phyloP scores from a whole-genome alignment of 352 stramenopile species.

The Pythium insidiosum region DNA sequence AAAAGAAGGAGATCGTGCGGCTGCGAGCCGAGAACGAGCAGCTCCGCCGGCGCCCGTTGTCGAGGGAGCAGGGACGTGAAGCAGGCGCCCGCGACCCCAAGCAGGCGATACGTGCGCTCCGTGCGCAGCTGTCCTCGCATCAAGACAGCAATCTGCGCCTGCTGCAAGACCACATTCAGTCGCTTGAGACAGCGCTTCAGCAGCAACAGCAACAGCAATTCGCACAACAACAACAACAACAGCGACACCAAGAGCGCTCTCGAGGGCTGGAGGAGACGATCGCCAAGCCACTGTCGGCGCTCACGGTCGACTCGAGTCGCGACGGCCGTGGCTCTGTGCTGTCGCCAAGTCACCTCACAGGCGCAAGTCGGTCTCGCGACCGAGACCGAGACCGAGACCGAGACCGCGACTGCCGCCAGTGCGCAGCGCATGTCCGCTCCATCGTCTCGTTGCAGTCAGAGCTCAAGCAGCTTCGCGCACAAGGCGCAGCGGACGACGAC shows the following conservation, averaged over 20 bases:
- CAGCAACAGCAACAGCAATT: no score
- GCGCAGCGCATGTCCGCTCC: no score
- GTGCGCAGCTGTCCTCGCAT: conserved; percentile 41
- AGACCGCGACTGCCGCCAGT: no score
- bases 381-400: no score
- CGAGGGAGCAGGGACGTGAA: neutral
- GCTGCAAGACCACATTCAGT: conserved; percentile 50
- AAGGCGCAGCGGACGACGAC: conserved; percentile 30
- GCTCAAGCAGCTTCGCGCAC: conserved; percentile 32
- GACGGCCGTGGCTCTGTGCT: conserved; percentile 12
- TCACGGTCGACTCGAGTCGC: conserved; percentile 34
- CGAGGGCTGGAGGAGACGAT: neutral
- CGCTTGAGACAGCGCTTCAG: conserved; percentile 21
- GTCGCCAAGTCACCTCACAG: conserved; percentile 9
- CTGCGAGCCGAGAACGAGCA: conserved; percentile 46
- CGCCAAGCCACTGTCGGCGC: conserved; percentile 18
- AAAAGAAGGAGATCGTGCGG: conserved; percentile 60
- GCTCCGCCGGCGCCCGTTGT: conserved; percentile 9
- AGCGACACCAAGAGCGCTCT: no score
- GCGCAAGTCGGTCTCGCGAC: neutral
- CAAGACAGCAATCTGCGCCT: conserved; percentile 42
- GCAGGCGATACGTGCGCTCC: conserved; percentile 37
- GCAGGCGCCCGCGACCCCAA: conserved; percentile 1
- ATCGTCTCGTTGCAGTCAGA: no score
- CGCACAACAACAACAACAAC: no score